Base-by-base conservation (phyloP, 192 early-diverging fungal genomes). In the Coemansia sp. region DNA sequence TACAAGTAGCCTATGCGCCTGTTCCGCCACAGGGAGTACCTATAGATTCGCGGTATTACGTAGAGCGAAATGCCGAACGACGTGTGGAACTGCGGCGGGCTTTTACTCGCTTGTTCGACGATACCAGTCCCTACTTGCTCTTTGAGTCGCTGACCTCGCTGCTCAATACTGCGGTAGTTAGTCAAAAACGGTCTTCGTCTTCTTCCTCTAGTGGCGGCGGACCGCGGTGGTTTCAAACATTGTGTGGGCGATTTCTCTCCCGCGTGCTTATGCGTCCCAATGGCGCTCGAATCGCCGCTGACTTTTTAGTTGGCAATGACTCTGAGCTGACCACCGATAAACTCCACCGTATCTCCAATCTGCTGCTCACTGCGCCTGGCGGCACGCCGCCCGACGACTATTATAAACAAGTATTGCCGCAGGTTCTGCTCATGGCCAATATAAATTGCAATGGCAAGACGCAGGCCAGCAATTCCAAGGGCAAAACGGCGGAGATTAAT, bases 1-100 rank as follows among this genome's bases (percentile, higher is more conserved):
- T 94, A 31, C 89, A 92, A 65, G 61, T 90, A 15, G 89, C 90
- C 0, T 94, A 91, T 73, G 85, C 85, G 43, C 92, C 93, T 6
- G 36, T 64, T 9, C 33, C 60, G 9, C 70, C 80, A 47, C 31
- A 40, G 11, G 61, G 36, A 18, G 7, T 4, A 18, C 31, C 33
- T 1, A 12, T 13, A 1, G 55, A 58, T 18, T 69, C 81, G 62
- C 62, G 61, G 36, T 81, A 84, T 62, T 29, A 78, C 40, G 84
- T 88, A 44, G 81, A 85, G 24, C 70, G 68, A 49, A 34, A 74
- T 31, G n/a, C 15, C 4, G 62, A 49, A 49, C 55, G 64, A 20
- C 52, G 68, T 12, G 63, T 70, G 53, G 61, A 68, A 74, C 20
- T 72, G 66, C 62, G 75, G 52, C 75, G 34, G 72, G 57, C 73